These are phyloP conservation scores for Cyclocybe cylindracea DNA, from an alignment of 768 basidiomycete genomes.

Conservation along the genomic window DNA sequence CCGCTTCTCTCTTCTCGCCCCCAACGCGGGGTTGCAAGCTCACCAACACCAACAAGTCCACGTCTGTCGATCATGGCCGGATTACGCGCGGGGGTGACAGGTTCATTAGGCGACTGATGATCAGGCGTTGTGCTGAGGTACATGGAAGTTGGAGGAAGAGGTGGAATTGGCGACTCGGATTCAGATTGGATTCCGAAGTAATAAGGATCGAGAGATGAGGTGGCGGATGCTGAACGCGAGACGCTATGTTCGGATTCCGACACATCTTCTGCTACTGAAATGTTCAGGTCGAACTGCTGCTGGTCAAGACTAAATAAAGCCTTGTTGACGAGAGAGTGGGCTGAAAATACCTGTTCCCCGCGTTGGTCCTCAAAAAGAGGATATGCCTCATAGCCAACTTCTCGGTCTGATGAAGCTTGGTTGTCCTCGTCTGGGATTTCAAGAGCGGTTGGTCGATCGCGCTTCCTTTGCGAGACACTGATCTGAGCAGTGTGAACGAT, in stretches of 20 bases:
- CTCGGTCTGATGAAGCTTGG: conserved; percentile 38
- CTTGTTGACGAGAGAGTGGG: conserved; percentile 20
- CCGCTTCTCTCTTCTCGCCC: conserved; percentile 44
- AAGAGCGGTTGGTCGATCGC: conserved; percentile 55
- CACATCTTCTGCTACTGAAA: conserved; percentile 42
- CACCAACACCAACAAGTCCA: conserved; percentile 91
- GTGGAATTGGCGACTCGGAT: conserved; percentile 63
- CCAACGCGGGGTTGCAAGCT: conserved; percentile 97
- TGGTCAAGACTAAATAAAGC: conserved; percentile 22
- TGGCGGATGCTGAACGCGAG: conserved; percentile 72
- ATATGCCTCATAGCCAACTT: conserved; percentile 36
- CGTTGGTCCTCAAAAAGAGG: conserved; percentile 15
- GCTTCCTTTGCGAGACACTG: conserved; percentile 40
- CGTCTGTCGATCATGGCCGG: conserved; percentile 82
- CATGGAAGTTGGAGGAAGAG: conserved; percentile 42
- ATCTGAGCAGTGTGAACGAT: conserved; percentile 31
- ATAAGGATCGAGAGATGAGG: conserved; percentile 86
- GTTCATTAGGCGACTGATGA: conserved; percentile 47
- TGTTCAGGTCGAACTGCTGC: conserved; percentile 46
- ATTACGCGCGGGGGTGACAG: conserved; percentile 74
- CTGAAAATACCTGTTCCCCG: conserved; percentile 19
- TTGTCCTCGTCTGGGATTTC: conserved; percentile 42
- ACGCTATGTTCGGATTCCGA: conserved; percentile 41
- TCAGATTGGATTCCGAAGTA: conserved; percentile 78
- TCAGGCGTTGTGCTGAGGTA: conserved; percentile 64